Evolutionary conservation across 1,139 yeast species (phyloP).

Genomic region (Debaryomyces sp.): DNA sequence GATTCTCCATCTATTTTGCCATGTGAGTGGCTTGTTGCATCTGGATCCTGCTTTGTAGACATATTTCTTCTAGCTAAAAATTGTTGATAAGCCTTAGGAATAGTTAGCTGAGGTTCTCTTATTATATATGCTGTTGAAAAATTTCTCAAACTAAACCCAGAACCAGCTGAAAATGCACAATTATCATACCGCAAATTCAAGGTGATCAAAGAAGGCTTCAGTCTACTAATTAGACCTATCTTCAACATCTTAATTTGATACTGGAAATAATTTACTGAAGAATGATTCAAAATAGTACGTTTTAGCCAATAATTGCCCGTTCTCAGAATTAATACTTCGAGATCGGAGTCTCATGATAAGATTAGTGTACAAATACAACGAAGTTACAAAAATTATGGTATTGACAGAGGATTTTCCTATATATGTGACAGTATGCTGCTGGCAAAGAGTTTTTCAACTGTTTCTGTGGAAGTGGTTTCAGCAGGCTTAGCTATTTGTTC

Average conservation of each 20-base stretch:
- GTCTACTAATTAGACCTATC: slow-evolving; percentile 1
- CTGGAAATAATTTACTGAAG: neutral
- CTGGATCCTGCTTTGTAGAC: slow-evolving; percentile 1
- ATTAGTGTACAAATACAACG: neutral
- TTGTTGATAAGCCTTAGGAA: neutral
- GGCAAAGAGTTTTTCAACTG: slow-evolving; percentile 12
- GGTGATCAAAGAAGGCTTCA: neutral
- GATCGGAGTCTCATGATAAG: slow-evolving; percentile 3
- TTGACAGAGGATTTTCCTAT: neutral
- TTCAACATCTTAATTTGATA: neutral
- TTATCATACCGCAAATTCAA: slow-evolving; percentile 1
- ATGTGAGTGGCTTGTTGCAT: neutral
- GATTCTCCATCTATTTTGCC: neutral
- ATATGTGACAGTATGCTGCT: neutral
- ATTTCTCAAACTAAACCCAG: slow-evolving; percentile 5
- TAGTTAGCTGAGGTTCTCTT: neutral
- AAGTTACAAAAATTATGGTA: neutral
- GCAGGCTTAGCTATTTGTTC: neutral
- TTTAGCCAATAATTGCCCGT: slow-evolving; percentile 3
- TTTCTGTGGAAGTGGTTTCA: slow-evolving; percentile 11
- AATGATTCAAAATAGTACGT: neutral
- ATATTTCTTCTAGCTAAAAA: neutral
- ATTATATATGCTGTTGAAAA: slow-evolving; percentile 3
- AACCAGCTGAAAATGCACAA: neutral
- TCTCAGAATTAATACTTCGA: slow-evolving; percentile 4